phyloP scores from a whole-genome alignment of 192 early-diverging fungal genomes.

The Thoreauomyces humboldtii region DNA sequence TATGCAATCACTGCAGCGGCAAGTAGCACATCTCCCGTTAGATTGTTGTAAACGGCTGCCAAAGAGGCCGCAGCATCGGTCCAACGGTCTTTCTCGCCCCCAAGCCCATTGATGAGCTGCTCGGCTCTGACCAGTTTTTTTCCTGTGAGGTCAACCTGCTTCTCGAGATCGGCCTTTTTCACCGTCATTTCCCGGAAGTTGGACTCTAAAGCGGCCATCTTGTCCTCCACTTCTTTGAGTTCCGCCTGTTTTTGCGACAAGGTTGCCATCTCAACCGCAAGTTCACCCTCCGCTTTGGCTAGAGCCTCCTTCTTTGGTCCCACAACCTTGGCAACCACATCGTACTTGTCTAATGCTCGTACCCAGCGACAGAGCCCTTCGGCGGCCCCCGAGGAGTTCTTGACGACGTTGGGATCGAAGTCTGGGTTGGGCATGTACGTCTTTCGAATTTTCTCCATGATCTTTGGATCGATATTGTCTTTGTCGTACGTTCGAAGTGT shows the following conservation, averaged over 20 bases:
- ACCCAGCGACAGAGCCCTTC: slow-evolving; percentile 62
- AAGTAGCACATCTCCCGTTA: slow-evolving; percentile 60
- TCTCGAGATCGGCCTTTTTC: slow-evolving; percentile 57
- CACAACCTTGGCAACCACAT: slow-evolving; percentile 59
- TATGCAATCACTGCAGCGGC: slow-evolving; percentile 60
- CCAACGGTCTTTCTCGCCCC: slow-evolving; percentile 63
- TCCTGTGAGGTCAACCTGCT: slow-evolving; percentile 53
- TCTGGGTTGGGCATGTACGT: slow-evolving; percentile 62
- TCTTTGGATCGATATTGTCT: slow-evolving; percentile 61
- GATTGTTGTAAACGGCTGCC: slow-evolving; percentile 40
- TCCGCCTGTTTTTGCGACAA: slow-evolving; percentile 54
- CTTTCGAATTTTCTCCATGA: slow-evolving; percentile 55
- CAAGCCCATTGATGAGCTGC: slow-evolving; percentile 57
- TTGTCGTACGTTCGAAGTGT: slow-evolving; percentile 56
- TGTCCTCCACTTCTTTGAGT: slow-evolving; percentile 61
- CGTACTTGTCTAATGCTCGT: slow-evolving; percentile 59
- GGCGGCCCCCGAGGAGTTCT: slow-evolving; percentile 58
- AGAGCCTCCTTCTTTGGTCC: slow-evolving; percentile 56
- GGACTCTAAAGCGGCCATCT: slow-evolving; percentile 54
- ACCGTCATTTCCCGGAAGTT: slow-evolving; percentile 51
- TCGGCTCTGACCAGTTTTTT: slow-evolving; percentile 58
- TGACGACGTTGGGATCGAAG: slow-evolving; percentile 60
- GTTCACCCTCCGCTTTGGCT: slow-evolving; percentile 56
- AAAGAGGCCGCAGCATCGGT: slow-evolving; percentile 49
- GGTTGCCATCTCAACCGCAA: slow-evolving; percentile 59